These are phyloP conservation scores for Yamadazyma dushanensis DNA, from an alignment of 1,139 yeast genomes.

Conservation along the genomic window DNA sequence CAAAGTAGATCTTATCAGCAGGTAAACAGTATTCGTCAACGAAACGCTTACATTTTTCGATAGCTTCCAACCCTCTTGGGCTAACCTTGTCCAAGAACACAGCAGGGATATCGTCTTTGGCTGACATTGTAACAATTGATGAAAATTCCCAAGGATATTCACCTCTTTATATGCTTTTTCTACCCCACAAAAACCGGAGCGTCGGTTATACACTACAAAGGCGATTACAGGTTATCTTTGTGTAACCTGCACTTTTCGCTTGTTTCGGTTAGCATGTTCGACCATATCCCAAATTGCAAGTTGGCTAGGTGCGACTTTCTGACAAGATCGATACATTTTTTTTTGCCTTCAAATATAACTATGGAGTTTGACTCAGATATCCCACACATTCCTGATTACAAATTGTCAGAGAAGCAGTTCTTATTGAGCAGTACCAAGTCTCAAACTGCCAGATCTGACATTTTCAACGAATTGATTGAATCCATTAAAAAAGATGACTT, in stretches of 20 bases:
- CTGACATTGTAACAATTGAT: conserved; percentile 10
- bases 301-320: too few relatives aligned
- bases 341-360: conserved; percentile 13
- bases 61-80: conserved; percentile 51
- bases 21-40: conserved; percentile 64
- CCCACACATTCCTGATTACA: conserved; percentile 74
- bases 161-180: neutral
- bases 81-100: conserved; percentile 45
- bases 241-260: too few relatives aligned
- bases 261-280: too few relatives aligned
- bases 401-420: conserved; percentile 76
- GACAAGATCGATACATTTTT: too few relatives aligned
- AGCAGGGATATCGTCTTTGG: conserved; percentile 44
- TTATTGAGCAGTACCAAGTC: conserved; percentile 42
- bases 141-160: neutral
- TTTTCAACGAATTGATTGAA: conserved; percentile 48
- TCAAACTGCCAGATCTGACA: conserved; percentile 29
- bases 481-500: conserved; percentile 61
- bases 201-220: too few relatives aligned
- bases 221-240: too few relatives aligned
- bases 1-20: conserved; percentile 47
- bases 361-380: conserved; percentile 49
- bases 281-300: too few relatives aligned
- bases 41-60: conserved; percentile 50
- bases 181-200: conserved; percentile 4